A percentile compares a stretch with the other conserved stretches of the same genome.
Evolutionary conservation across 2,329 filamentous ascomycete genomes (phyloP).

Genomic region (Penicillium paneum): DNA sequence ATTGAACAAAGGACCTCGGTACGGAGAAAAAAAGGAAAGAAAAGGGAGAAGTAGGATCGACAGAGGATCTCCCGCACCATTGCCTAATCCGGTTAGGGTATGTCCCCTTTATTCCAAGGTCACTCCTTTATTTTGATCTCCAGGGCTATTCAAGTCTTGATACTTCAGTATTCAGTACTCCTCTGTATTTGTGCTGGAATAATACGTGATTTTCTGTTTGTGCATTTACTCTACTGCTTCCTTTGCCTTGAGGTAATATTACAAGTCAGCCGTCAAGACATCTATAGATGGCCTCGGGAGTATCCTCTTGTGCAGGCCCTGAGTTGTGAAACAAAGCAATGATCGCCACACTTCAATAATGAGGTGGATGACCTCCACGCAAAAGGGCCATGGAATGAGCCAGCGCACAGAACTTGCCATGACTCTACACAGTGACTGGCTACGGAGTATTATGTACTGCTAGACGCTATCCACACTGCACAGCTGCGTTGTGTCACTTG

Average conservation of each 20-base stretch:
- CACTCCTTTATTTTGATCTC: not conserved
- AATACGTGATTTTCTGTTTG: not conserved
- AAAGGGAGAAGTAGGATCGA: not conserved
- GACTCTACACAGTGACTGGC: not conserved
- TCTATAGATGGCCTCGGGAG: not conserved
- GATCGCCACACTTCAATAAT: constrained; percentile 2
- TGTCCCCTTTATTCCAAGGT: not conserved
- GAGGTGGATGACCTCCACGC: not conserved
- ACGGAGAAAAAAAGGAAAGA: not conserved
- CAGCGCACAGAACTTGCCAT: not conserved
- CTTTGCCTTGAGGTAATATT: not conserved
- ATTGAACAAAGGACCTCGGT: not conserved
- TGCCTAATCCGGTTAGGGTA: not conserved
- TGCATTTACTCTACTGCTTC: not conserved
- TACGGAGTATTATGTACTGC: not conserved
- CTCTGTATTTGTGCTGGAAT: not conserved
- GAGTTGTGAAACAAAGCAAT: not conserved
- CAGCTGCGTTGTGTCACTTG: not conserved
- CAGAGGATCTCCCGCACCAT: not conserved
- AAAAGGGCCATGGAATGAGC: not conserved
- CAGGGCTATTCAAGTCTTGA: not conserved
- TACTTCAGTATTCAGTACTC: not conserved
- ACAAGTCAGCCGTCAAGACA: not conserved
- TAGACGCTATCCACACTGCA: not conserved
- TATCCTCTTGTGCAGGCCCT: not conserved